These are phyloP conservation scores for Dianthus caryophyllus DNA, from an alignment of 148 eudicot genomes.

Conservation along the genomic window DNA sequence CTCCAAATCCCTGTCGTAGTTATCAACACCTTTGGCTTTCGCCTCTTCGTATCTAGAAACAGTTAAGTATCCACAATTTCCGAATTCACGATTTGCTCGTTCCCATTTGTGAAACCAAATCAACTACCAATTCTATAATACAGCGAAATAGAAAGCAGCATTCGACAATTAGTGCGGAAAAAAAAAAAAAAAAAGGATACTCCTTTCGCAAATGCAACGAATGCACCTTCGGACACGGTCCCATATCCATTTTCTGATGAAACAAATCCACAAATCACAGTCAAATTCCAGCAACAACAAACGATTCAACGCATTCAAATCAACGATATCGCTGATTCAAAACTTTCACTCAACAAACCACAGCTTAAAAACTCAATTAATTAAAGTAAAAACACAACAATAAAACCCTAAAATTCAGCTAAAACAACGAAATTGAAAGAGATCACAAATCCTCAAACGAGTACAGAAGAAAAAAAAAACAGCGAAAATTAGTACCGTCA, in stretches of 20 bases:
- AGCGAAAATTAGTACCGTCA: constrained; percentile 48
- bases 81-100: not conserved
- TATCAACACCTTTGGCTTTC: constrained; percentile 66
- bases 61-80: constrained; percentile 36
- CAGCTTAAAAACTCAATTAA: too few relatives aligned
- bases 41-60: constrained; percentile 75
- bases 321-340: not conserved
- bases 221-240: constrained; percentile 94
- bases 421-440: too few relatives aligned
- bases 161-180: not conserved
- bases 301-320: not conserved
- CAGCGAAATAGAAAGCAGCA: not conserved
- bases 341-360: too few relatives aligned
- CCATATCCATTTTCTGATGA: constrained; percentile 93
- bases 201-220: constrained; percentile 91
- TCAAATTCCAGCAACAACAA: not conserved
- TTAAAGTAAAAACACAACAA: too few relatives aligned
- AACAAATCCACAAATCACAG: not conserved
- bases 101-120: not conserved
- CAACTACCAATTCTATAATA: not conserved
- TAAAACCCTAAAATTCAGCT: too few relatives aligned
- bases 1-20: constrained; percentile 87
- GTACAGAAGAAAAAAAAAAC: constrained; percentile 12
- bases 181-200: constrained; percentile 83
- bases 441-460: too few relatives aligned